phyloP scores from a whole-genome alignment of 1,139 yeast species.

The Pneumocystis jirovecii region DNA sequence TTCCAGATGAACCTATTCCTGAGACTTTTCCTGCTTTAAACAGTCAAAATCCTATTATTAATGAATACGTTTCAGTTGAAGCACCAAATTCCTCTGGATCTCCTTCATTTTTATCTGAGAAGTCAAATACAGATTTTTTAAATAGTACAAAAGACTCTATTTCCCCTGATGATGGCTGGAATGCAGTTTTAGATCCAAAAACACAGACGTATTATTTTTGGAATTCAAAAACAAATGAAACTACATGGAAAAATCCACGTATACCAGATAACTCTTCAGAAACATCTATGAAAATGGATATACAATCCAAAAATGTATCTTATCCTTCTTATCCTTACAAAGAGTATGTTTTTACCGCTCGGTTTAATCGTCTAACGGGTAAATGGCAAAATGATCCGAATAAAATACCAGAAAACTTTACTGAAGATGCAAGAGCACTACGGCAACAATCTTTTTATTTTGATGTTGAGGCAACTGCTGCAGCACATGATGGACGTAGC shows the following conservation, averaged over 20 bases:
- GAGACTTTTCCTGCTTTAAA: conserved; percentile 5
- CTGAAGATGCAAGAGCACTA: conserved; percentile 6
- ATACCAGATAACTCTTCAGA: conserved; percentile 9
- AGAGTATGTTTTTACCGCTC: conserved; percentile 7
- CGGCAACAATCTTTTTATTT: conserved; percentile 7
- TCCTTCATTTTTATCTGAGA: not conserved
- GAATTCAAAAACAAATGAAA: conserved; percentile 19
- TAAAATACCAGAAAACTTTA: conserved; percentile 3
- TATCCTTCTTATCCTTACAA: not conserved
- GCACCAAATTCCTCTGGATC: not conserved
- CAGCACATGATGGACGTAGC: conserved; percentile 16
- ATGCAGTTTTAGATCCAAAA: conserved; percentile 20
- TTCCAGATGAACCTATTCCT: conserved; percentile 16
- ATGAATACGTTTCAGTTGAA: not conserved
- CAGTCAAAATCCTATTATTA: not conserved
- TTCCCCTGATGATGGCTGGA: conserved; percentile 20
- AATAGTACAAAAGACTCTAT: not conserved
- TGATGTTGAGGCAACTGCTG: conserved; percentile 13
- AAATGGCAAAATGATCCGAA: conserved; percentile 7
- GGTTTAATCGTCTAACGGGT: conserved; percentile 8
- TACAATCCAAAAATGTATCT: too few relatives aligned
- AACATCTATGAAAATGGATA: not conserved
- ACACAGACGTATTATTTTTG: conserved; percentile 19
- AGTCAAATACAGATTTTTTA: not conserved
- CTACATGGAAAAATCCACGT: conserved; percentile 22